phyloP scores from a whole-genome alignment of 2,329 filamentous ascomycete genomes.

The Paraphoma sp. region DNA sequence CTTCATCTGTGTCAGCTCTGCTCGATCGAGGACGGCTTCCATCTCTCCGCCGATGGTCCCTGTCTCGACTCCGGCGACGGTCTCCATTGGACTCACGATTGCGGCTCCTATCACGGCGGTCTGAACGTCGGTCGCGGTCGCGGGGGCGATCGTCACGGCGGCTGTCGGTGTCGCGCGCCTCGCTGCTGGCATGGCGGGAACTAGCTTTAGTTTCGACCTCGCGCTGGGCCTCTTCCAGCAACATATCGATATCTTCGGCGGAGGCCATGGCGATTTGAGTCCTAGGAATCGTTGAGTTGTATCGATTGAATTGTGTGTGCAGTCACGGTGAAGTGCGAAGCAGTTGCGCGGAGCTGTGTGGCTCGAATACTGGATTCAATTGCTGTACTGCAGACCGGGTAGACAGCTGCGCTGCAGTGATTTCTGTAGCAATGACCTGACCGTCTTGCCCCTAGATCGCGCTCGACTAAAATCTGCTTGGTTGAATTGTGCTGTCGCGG shows the following conservation, averaged over 20 bases:
- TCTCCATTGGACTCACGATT: constrained; percentile 42
- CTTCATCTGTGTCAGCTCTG: constrained; percentile 47
- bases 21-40: constrained; percentile 39
- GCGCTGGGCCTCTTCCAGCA: constrained; percentile 70
- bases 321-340: constrained; percentile 31
- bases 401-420: constrained; percentile 20
- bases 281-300: constrained; percentile 36
- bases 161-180: constrained; percentile 38
- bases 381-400: constrained; percentile 22
- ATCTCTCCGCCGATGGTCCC: constrained; percentile 37
- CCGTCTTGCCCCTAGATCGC: constrained; percentile 13
- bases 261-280: constrained; percentile 24
- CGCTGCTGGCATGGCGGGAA: constrained; percentile 21
- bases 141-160: constrained; percentile 40
- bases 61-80: constrained; percentile 41
- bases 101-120: constrained; percentile 38
- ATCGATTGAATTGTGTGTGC: constrained; percentile 21
- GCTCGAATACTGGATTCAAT: constrained; percentile 28
- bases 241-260: constrained; percentile 82
- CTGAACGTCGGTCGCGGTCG: constrained; percentile 37
- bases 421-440: constrained; percentile 17
- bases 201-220: constrained; percentile 22
- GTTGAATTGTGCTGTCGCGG: constrained; percentile 18
- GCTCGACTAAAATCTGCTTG: constrained; percentile 19
- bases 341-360: constrained; percentile 23